A percentile compares a stretch with the other conserved stretches of the same genome.
Conservation (phyloP, 495 filamentous ascomycete species). For the Hypoxylon subgilvum region DNA sequence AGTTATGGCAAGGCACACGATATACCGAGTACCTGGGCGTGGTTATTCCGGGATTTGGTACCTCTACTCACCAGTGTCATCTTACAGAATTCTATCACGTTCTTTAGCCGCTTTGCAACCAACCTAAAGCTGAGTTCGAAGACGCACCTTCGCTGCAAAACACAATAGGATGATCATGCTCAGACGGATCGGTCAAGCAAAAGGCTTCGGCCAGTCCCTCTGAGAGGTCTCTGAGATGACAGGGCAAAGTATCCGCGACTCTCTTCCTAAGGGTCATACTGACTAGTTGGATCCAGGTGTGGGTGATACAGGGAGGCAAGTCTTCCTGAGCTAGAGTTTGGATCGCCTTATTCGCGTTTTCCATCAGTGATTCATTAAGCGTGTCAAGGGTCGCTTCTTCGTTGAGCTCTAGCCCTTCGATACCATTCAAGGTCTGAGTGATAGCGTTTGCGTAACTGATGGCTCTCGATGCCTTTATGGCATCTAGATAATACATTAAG, state of each 20-base stretch:
- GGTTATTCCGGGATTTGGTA: not conserved
- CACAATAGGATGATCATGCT: constrained; percentile 76
- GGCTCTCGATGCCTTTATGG: constrained; percentile 71
- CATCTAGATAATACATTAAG: constrained; percentile 73
- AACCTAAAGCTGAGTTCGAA: not conserved
- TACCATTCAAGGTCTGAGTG: constrained; percentile 56
- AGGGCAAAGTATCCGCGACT: constrained; percentile 62
- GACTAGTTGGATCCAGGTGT: constrained; percentile 64
- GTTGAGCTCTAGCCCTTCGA: constrained; percentile 55
- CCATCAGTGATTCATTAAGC: constrained; percentile 60
- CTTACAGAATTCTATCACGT: constrained; percentile 60
- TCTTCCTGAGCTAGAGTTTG: constrained; percentile 66
- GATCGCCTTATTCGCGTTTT: constrained; percentile 64
- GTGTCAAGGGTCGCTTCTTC: constrained; percentile 51
- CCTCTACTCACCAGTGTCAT: constrained; percentile 57
- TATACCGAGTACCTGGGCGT: too few species aligned
- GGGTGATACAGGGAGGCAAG: constrained; percentile 73
- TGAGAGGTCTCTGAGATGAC: constrained; percentile 61
- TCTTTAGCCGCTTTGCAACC: constrained; percentile 8
- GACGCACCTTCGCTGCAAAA: constrained; percentile 75
- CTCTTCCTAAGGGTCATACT: constrained; percentile 61
- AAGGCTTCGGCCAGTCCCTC: constrained; percentile 79
- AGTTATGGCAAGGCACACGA: not conserved
- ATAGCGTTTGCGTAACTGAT: constrained; percentile 73
- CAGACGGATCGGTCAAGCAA: constrained; percentile 75